Evolutionary conservation across 345 rosid genomes (phyloP).

Genomic region (Salix exigua): DNA sequence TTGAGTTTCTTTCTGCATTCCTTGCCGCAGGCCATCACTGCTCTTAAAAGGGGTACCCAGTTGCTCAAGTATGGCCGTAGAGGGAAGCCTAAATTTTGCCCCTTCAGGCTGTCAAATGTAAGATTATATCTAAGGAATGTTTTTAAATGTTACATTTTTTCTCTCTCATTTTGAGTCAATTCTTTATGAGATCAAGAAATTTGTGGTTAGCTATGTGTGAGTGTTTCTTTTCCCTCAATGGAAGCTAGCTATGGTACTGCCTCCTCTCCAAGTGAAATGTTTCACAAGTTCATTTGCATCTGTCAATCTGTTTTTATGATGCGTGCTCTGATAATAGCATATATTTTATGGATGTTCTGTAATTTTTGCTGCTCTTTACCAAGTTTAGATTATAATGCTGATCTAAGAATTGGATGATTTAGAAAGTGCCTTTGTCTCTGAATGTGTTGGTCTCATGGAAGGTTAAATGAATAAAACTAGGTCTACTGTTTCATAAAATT

Average conservation of each 20-base stretch:
- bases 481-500: not conserved
- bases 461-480: not conserved
- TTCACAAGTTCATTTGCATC: too few relatives aligned
- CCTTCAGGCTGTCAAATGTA: conserved; percentile 25
- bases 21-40: conserved; percentile 16
- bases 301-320: too few relatives aligned
- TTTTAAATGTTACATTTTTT: not conserved
- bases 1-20: not conserved
- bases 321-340: too few relatives aligned
- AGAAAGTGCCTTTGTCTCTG: not conserved
- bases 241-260: too few relatives aligned
- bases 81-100: conserved; percentile 27
- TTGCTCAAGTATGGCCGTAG: conserved; percentile 27
- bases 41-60: conserved; percentile 25
- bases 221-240: too few relatives aligned
- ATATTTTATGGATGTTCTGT: too few relatives aligned
- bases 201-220: too few relatives aligned
- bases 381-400: too few relatives aligned
- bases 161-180: not conserved
- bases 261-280: too few relatives aligned
- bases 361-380: too few relatives aligned
- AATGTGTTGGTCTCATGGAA: not conserved
- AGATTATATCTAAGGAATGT: not conserved
- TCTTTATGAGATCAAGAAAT: not conserved
- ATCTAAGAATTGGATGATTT: too few relatives aligned